Evolutionary conservation across 371 early-diverging fungal species (phyloP).

Genomic region (Mortierella sp.): DNA sequence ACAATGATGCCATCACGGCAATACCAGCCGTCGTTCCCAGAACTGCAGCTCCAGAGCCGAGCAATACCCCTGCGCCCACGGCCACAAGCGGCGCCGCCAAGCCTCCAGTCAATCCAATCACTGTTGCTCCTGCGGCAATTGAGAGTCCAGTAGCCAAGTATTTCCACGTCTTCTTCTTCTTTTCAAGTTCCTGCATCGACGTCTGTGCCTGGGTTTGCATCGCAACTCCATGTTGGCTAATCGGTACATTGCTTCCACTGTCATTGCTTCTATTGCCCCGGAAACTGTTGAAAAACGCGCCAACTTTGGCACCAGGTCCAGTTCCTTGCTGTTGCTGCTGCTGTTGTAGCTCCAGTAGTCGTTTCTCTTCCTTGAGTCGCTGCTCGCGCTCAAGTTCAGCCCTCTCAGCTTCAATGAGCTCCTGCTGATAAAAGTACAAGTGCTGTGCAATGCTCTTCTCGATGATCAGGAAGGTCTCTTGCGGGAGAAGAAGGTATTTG

Average conservation of each 20-base stretch:
- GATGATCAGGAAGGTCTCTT: constrained; percentile 32
- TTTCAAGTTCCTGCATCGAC: constrained; percentile 61
- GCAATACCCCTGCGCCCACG: constrained; percentile 59
- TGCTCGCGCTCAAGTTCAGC: constrained; percentile 22
- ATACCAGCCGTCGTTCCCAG: constrained; percentile 73
- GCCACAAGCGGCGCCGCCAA: constrained; percentile 74
- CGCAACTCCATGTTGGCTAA: constrained; percentile 30
- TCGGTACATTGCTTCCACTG: not conserved
- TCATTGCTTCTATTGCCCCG: constrained; percentile 1
- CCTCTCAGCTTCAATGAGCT: constrained; percentile 42
- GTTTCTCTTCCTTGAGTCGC: constrained; percentile 24
- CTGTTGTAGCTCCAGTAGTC: not conserved
- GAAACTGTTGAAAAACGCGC: constrained; percentile 29
- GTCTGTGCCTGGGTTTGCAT: constrained; percentile 57
- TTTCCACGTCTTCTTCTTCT: constrained; percentile 60
- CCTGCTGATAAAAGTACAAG: constrained; percentile 52
- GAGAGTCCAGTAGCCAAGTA: constrained; percentile 69
- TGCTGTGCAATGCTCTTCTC: constrained; percentile 51
- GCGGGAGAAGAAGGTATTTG: constrained; percentile 34
- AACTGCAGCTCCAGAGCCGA: constrained; percentile 66
- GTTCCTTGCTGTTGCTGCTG: constrained; percentile 19
- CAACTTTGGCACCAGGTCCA: constrained; percentile 20
- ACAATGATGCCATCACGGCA: constrained; percentile 69
- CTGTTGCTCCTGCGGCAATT: constrained; percentile 72
- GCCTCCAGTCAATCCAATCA: constrained; percentile 76